phyloP scores from a whole-genome alignment of 1,284 basidiomycete genomes.

The Moniliella sp. region DNA sequence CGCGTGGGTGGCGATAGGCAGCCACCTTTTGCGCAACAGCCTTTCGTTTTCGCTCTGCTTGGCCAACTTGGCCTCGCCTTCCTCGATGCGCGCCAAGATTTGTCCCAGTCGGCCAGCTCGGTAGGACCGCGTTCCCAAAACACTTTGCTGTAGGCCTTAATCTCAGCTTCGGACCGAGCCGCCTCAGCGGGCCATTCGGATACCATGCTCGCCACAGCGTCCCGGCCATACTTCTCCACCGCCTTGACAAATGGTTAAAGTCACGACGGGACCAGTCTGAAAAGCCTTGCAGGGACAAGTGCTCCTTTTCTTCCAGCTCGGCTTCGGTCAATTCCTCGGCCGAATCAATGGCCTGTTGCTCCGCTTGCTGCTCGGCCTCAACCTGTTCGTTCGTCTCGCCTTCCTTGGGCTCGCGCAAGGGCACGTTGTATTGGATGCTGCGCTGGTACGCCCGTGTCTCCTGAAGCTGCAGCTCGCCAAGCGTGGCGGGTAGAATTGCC shows the following conservation, averaged over 20 bases:
- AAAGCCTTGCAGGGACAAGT: slow-evolving; percentile 16
- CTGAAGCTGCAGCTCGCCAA: slow-evolving; percentile 65
- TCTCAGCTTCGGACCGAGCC: slow-evolving; percentile 54
- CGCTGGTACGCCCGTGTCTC: slow-evolving; percentile 42
- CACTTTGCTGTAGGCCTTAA: slow-evolving; percentile 57
- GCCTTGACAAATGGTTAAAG: slow-evolving; percentile 74
- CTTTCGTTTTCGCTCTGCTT: slow-evolving; percentile 20
- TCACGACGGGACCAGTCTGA: slow-evolving; percentile 49
- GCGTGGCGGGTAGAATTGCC: slow-evolving; percentile 77
- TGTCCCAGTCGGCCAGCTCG: slow-evolving; percentile 42
- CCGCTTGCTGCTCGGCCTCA: slow-evolving; percentile 44
- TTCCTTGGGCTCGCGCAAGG: slow-evolving; percentile 46
- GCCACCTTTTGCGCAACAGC: slow-evolving; percentile 15
- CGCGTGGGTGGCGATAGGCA: slow-evolving; percentile 11
- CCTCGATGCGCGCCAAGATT: slow-evolving; percentile 23
- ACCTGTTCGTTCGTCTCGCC: slow-evolving; percentile 13
- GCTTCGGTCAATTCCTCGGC: slow-evolving; percentile 42
- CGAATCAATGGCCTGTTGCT: slow-evolving; percentile 56
- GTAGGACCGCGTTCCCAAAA: slow-evolving; percentile 76
- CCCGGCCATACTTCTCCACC: slow-evolving; percentile 65
- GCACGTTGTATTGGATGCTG: slow-evolving; percentile 54
- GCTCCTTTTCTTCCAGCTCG: slow-evolving; percentile 51
- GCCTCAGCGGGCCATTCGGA: slow-evolving; percentile 45
- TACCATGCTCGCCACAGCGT: slow-evolving; percentile 55
- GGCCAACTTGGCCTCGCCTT: slow-evolving; percentile 21